Base-by-base conservation (phyloP, 352 stramenopile species). In the Globisporangium acanthophoron region DNA sequence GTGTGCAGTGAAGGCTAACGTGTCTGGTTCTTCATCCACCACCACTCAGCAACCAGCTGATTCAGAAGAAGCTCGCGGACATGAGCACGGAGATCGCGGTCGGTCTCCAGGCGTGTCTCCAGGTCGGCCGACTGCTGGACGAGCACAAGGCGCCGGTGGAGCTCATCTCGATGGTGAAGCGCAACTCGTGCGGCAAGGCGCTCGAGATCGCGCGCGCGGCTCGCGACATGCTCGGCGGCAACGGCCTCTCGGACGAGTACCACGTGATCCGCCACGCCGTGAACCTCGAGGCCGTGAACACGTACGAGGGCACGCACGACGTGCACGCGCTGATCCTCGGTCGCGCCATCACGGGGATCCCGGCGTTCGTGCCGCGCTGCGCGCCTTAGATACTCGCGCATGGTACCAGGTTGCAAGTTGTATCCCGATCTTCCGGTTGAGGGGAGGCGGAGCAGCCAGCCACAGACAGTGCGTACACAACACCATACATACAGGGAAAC, bases 211-310 rank as follows among this genome's bases (percentile, higher is more conserved):
- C 93, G 16, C 86, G 84, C 41, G 78, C 74, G 39, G 80, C 84
- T 52, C 80, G 97, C 54, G 97, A 99, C 78, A 98, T 99, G 96
- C 79, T 99, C 39, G 97, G 97, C 44, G 97, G 95, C 55, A 99
- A 99, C 73, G 97, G 97, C 29, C 94, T 99, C 57, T 97, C 90
- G 56, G 97, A 99, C 71, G 97, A 99, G 69, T 99, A 99, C 78
- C 96, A 99, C 70, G 78, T 99, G 56, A 99, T 99, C 64, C 91
- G 97, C 48, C 96, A 99, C 69, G 71, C 97, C 31, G 94, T 98
- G 67, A 99, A 99, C 65, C 77, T 99, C 44, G 97, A 99, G 73
- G 95, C 96, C 21, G 97, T 99, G 37, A 99, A 99, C 80, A 99
- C 97, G 20, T 99, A 99, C 78, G 97, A 99, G 76, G 97, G 97